Conservation (phyloP, 2,329 filamentous ascomycete species). For the Colletotrichum chrysophilum region DNA sequence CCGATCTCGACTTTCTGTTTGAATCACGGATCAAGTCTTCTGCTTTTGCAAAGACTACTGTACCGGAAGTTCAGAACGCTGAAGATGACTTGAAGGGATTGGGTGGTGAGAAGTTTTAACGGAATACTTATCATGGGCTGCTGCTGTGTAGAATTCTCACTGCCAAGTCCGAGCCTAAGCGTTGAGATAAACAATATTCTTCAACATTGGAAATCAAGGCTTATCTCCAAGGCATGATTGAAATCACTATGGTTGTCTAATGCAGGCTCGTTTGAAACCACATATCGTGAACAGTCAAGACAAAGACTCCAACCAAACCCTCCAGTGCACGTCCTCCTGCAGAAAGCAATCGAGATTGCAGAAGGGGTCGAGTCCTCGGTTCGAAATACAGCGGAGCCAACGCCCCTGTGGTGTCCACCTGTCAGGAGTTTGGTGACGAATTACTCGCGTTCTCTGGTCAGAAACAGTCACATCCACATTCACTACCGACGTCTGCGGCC, state of each 20-base stretch:
- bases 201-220: accelerated
- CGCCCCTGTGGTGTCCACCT: neutral
- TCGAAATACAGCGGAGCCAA: neutral
- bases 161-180: neutral
- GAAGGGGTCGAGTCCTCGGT: neutral
- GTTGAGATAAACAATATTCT: neutral
- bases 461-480: neutral
- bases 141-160: neutral
- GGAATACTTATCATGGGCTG: neutral
- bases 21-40: neutral
- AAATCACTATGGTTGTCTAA: neutral
- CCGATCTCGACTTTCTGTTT: neutral
- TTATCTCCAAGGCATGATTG: neutral
- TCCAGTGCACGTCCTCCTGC: neutral
- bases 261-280: neutral
- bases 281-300: neutral
- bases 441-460: neutral
- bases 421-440: neutral
- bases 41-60: neutral
- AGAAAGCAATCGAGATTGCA: neutral
- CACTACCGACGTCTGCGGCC: neutral
- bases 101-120: neutral
- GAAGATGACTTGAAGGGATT: neutral
- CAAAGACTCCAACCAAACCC: neutral
- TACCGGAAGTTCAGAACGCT: neutral